These are phyloP conservation scores for Serendipita sp. DNA, from an alignment of 768 basidiomycete genomes.

Conservation along the genomic window DNA sequence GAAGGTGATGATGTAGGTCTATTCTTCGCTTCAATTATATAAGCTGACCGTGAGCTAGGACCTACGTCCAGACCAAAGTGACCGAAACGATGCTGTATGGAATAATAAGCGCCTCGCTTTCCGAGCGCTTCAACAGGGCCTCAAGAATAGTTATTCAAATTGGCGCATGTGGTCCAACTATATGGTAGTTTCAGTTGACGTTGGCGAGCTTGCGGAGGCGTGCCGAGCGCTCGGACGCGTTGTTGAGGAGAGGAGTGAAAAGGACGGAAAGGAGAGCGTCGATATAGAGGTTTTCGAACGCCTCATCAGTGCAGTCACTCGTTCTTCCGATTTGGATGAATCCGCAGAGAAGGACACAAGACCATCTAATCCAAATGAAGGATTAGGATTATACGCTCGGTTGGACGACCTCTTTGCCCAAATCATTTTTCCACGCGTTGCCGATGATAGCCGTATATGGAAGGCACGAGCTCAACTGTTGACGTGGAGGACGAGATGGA, in stretches of 20 bases:
- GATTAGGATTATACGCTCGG: conserved; percentile 45
- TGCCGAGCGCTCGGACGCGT: conserved; percentile 68
- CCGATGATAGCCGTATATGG: conserved; percentile 53
- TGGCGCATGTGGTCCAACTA: conserved; percentile 99
- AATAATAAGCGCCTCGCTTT: conserved; percentile 72
- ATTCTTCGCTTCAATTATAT: not conserved
- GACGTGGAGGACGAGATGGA: conserved; percentile 1
- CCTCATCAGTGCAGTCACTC: conserved; percentile 73
- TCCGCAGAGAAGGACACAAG: conserved; percentile 2
- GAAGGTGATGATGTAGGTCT: conserved; percentile 19
- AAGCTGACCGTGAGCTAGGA: not conserved
- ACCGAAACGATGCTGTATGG: conserved; percentile 17
- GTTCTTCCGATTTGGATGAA: conserved; percentile 21
- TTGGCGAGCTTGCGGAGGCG: conserved; percentile 82
- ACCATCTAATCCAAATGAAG: conserved; percentile 38
- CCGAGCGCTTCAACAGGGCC: conserved; percentile 79
- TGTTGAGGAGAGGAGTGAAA: conserved; percentile 53
- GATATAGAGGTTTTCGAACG: conserved; percentile 82
- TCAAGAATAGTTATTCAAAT: conserved; percentile 70
- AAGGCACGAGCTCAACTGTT: conserved; percentile 20
- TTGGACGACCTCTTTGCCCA: conserved; percentile 60
- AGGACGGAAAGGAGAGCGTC: conserved; percentile 36
- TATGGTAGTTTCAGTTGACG: conserved; percentile 83
- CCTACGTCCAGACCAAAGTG: conserved; percentile 7
- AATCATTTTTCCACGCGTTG: conserved; percentile 67